Conservation (phyloP, 2,329 filamentous ascomycete genomes). For the Neonectria magnoliae region DNA sequence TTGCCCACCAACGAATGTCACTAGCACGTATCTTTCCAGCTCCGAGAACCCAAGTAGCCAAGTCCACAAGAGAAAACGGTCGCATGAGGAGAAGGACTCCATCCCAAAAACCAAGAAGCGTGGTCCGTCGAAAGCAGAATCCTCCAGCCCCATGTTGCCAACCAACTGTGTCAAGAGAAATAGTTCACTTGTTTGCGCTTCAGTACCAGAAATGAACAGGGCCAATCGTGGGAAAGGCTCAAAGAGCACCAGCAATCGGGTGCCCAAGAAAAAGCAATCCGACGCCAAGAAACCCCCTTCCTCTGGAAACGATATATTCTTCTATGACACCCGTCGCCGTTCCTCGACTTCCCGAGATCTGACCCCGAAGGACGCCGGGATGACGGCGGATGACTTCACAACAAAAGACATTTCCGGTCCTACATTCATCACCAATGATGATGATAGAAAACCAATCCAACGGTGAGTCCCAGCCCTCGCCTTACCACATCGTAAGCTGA, state of each 20-base stretch:
- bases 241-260: not conserved
- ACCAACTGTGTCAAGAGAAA: not conserved
- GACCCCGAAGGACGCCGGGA: not conserved
- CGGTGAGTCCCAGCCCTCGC: constrained; percentile 11
- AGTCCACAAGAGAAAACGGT: constrained; percentile 1
- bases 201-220: too few species aligned
- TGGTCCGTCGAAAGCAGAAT: not conserved
- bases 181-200: not conserved
- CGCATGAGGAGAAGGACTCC: not conserved
- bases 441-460: not conserved
- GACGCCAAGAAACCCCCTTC: not conserved
- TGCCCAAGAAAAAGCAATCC: not conserved
- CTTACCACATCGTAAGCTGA: constrained; percentile 12
- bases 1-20: not conserved
- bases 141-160: not conserved
- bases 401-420: not conserved
- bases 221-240: too few species aligned
- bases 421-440: not conserved
- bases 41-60: not conserved
- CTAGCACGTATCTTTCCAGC: not conserved
- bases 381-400: not conserved
- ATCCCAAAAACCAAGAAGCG: not conserved
- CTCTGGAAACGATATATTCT: not conserved
- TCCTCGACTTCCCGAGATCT: not conserved
- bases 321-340: not conserved